A percentile compares a stretch with the other conserved stretches of the same genome.
These are phyloP conservation scores for Coemansia sp. DNA, from an alignment of 192 early-diverging fungal genomes.

Conservation along the genomic window DNA sequence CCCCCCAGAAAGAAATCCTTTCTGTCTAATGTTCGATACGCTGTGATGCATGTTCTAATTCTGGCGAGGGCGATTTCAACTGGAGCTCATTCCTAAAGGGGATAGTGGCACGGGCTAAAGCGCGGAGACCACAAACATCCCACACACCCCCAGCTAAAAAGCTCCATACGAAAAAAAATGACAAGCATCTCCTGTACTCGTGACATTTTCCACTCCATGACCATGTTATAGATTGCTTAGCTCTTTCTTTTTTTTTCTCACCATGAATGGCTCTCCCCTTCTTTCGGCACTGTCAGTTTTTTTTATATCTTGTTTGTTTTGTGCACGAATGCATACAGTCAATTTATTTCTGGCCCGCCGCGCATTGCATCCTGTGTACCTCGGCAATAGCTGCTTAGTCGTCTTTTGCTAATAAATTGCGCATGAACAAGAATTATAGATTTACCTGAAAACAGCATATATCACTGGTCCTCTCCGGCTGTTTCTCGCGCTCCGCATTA, in stretches of 20 bases:
- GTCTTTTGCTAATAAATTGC: no score
- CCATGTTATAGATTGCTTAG: neutral
- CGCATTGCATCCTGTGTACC: no score
- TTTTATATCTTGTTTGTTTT: no score
- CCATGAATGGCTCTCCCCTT: neutral
- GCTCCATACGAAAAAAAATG: neutral
- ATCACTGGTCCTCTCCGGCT: no score
- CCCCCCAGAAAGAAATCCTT: neutral
- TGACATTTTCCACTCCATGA: no score
- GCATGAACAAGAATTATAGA: no score
- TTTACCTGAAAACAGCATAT: no score
- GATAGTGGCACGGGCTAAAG: neutral
- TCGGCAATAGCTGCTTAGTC: no score
- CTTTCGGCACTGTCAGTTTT: no score
- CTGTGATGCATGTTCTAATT: neutral
- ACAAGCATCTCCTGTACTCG: neutral
- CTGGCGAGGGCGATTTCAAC: neutral
- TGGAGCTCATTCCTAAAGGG: neutral
- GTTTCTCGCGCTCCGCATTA: no score
- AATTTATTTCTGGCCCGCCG: no score
- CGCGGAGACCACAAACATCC: neutral
- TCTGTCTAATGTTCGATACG: conserved; percentile 10
- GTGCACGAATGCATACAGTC: no score
- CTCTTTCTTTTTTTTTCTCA: neutral
- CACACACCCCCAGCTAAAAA: neutral